Conservation (phyloP, 768 basidiomycete species). For the Thelephora aurantiotincta region DNA sequence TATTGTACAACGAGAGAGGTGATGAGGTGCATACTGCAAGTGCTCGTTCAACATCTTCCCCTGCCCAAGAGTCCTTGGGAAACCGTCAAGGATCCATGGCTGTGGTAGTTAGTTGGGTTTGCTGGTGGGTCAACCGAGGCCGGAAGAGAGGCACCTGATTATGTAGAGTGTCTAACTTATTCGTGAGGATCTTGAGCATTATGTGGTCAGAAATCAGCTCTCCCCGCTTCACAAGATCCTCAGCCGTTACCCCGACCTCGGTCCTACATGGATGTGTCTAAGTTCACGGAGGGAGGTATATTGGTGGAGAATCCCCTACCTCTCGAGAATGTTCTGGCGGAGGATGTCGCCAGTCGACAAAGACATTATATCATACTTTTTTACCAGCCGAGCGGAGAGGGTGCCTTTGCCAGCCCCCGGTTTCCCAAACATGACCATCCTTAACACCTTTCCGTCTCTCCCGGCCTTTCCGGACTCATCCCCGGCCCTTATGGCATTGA, state of each 20-base stretch:
- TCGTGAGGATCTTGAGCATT: slow-evolving; percentile 64
- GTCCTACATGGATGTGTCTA: slow-evolving; percentile 26
- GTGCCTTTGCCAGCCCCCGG: slow-evolving; percentile 85
- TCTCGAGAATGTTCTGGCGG: slow-evolving; percentile 67
- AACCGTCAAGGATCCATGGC: slow-evolving; percentile 91
- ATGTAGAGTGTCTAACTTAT: slow-evolving; percentile 49
- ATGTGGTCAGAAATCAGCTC: slow-evolving; percentile 67
- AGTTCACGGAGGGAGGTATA: too few species aligned
- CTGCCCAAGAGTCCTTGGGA: slow-evolving; percentile 81
- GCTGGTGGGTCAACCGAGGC: neutral
- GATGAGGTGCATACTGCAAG: slow-evolving; percentile 36
- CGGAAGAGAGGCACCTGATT: slow-evolving; percentile 37
- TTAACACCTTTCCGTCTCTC: slow-evolving; percentile 19
- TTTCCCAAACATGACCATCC: slow-evolving; percentile 70
- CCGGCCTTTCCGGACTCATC: neutral
- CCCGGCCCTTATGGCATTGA: slow-evolving; percentile 25
- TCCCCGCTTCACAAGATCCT: slow-evolving; percentile 67
- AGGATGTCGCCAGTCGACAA: slow-evolving; percentile 79
- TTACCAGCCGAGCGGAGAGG: slow-evolving; percentile 55
- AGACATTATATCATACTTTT: slow-evolving; percentile 66
- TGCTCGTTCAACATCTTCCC: slow-evolving; percentile 66
- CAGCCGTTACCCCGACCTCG: slow-evolving; percentile 57
- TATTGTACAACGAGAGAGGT: neutral
- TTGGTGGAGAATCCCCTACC: slow-evolving; percentile 19
- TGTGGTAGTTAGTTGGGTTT: slow-evolving; percentile 14